Conservation (phyloP, 768 basidiomycete genomes). For the Coprinellus aureogranulatus region DNA sequence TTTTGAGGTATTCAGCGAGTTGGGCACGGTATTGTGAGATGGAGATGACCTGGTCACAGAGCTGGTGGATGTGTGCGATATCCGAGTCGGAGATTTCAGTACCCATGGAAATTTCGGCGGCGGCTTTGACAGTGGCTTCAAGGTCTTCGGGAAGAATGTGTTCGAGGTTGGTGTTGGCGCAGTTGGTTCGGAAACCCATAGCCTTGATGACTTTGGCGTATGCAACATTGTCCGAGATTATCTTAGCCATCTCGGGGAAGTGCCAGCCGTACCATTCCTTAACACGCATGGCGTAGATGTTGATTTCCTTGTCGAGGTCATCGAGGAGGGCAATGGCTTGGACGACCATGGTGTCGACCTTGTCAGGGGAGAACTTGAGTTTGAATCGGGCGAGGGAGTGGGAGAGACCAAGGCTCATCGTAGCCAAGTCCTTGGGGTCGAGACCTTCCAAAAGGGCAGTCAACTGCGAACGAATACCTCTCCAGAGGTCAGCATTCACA, state of each 20-base stretch:
- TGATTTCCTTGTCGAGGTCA: constrained; percentile 99
- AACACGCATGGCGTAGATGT: constrained; percentile 98
- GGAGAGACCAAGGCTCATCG: constrained; percentile 96
- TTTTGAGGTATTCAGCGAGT: constrained; percentile 92
- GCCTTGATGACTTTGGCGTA: constrained; percentile 91
- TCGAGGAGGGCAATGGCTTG: constrained; percentile 98
- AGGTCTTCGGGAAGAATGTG: constrained; percentile 95
- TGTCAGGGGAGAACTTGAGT: constrained; percentile 99
- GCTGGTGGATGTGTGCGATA: constrained; percentile 92
- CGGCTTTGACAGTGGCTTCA: constrained; percentile 90
- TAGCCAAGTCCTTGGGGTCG: constrained; percentile 90
- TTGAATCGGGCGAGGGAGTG: constrained; percentile 98
- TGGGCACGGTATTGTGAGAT: constrained; percentile 94
- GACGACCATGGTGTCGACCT: constrained; percentile 99
- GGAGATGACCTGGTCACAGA: constrained; percentile 97
- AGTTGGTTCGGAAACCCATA: constrained; percentile 98
- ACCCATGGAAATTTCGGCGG: constrained; percentile 98
- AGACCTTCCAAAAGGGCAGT: constrained; percentile 83
- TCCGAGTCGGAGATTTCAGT: constrained; percentile 98
- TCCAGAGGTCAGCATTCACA: constrained; percentile 75
- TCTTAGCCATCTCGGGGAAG: constrained; percentile 99
- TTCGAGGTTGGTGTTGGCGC: constrained; percentile 80
- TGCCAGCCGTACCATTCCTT: constrained; percentile 99
- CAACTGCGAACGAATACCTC: constrained; percentile 91
- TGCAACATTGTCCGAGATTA: constrained; percentile 94